These are phyloP conservation scores for Ciborinia camelliae DNA, from an alignment of 2,329 filamentous ascomycete genomes.

Conservation along the genomic window DNA sequence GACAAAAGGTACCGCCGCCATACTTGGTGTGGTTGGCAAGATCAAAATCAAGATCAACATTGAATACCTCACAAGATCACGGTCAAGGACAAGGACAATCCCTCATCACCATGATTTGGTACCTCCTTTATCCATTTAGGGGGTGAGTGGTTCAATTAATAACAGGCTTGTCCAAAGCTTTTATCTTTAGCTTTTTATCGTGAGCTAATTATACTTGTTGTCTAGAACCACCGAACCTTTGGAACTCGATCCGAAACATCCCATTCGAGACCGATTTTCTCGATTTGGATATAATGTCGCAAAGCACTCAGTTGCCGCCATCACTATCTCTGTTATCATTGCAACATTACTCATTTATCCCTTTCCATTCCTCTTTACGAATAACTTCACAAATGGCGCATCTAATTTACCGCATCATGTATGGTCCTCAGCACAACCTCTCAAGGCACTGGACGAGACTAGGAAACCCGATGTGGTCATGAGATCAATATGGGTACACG, in stretches of 20 bases:
- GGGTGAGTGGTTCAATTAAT: conserved; percentile 52
- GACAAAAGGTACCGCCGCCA: conserved; percentile 5
- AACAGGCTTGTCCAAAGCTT: not conserved
- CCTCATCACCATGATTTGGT: conserved; percentile 62
- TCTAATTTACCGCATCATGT: conserved; percentile 74
- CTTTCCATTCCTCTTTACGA: conserved; percentile 70
- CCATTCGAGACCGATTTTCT: conserved; percentile 61
- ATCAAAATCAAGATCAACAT: not conserved
- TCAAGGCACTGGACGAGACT: conserved; percentile 49
- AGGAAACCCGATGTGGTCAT: conserved; percentile 67
- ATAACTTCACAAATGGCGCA: conserved; percentile 66
- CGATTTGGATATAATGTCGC: conserved; percentile 69
- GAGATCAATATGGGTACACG: conserved; percentile 79
- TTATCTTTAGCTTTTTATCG: no score
- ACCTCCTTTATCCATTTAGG: conserved; percentile 71
- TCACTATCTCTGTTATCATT: conserved; percentile 69
- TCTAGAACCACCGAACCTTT: conserved; percentile 71
- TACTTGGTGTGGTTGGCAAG: conserved; percentile 13
- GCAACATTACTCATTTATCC: conserved; percentile 70
- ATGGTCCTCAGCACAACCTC: conserved; percentile 70
- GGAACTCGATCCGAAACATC: conserved; percentile 59
- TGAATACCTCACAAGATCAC: no score
- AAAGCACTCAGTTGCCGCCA: conserved; percentile 69
- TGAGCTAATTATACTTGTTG: not conserved
- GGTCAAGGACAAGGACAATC: not conserved